Conservation (phyloP, 106 monocot species). For the Dendrobium officinale region DNA sequence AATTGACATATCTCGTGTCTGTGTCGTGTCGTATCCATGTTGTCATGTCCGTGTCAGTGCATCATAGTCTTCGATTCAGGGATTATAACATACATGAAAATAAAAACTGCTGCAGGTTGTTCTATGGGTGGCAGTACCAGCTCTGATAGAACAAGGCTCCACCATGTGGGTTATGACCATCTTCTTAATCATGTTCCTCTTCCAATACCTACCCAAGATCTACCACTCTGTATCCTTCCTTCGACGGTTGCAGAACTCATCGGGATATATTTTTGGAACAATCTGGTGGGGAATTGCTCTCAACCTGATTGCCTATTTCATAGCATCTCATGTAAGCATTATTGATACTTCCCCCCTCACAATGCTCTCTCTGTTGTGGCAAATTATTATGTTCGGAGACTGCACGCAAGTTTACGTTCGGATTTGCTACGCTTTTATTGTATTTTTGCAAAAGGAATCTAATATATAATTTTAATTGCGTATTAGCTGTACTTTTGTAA, state of each 20-base stretch:
- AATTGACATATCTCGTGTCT: too few species aligned
- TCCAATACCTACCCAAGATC: constrained; percentile 78
- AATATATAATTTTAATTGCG: too few species aligned
- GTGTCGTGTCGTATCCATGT: too few species aligned
- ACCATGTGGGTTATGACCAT: constrained; percentile 60
- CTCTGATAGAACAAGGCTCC: constrained; percentile 45
- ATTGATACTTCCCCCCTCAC: not conserved
- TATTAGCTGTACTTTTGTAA: too few species aligned
- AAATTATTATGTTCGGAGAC: too few species aligned
- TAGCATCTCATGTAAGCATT: constrained; percentile 61
- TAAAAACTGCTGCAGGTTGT: constrained; percentile 33
- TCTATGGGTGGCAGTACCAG: constrained; percentile 64
- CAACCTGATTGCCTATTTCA: constrained; percentile 67
- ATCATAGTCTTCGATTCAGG: not conserved
- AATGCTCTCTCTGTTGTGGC: too few species aligned
- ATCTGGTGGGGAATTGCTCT: constrained; percentile 84
- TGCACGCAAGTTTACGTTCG: too few species aligned
- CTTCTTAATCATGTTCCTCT: constrained; percentile 55
- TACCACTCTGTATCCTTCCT: constrained; percentile 55
- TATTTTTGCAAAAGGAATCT: too few species aligned
- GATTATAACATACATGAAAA: not conserved
- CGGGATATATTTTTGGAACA: constrained; percentile 60
- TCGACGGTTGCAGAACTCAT: constrained; percentile 63
- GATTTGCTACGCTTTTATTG: too few species aligned
- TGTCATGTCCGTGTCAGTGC: not conserved